Evolutionary conservation across 2,329 filamentous ascomycete genomes (phyloP), one percentile per base, ranked within the genome.

Genomic region (Ophiobolus disseminans): DNA sequence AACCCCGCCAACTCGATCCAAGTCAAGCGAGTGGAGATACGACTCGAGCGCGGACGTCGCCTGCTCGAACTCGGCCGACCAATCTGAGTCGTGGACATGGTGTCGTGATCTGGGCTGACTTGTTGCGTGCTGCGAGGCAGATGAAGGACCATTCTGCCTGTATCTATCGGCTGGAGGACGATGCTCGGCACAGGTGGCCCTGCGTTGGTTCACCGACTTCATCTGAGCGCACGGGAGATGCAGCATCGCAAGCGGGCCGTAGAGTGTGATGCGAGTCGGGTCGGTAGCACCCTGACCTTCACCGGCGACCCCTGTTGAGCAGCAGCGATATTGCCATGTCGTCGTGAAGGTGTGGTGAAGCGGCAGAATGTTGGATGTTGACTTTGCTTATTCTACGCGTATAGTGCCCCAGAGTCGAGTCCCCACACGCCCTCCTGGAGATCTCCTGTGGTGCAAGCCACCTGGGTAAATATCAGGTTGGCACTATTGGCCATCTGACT

Each of bases 231-330:
- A 52, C 55, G 53, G 48, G 53, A 50, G 31, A 26, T 44, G 36
- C 36, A 50, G 55, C 56, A 57, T 58, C 39, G 36, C 55, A 49
- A 53, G 58, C 60, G 58, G 62, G 51, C 58, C 53, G 60, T 45
- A 48, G 39, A 40, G 37, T 6, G 16, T 47, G 50, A 41, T 30
- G 40, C 22, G 25, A 43, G 22, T 45, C 41, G 41, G 49, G 38
- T 50, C 32, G 46, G 48, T 48, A 42, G 52, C 46, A 52, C 39
- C 39, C 31, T 40, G 35, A 14, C 21, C 21, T 17, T 17, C 42
- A 40, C 30, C 32, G 28, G 22, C 39, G 30, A 14, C n/a, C 30
- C 30, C 16, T 42, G 11, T 25, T 21, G 26, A 57, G 54, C 53
- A 58, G 51, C 35, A 41, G 48, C 45, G 45, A 56, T 60, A 55